Evolutionary conservation across 2,329 filamentous ascomycete genomes (phyloP), one percentile per base, ranked within the genome.

Genomic region (Zasmidium cellare): DNA sequence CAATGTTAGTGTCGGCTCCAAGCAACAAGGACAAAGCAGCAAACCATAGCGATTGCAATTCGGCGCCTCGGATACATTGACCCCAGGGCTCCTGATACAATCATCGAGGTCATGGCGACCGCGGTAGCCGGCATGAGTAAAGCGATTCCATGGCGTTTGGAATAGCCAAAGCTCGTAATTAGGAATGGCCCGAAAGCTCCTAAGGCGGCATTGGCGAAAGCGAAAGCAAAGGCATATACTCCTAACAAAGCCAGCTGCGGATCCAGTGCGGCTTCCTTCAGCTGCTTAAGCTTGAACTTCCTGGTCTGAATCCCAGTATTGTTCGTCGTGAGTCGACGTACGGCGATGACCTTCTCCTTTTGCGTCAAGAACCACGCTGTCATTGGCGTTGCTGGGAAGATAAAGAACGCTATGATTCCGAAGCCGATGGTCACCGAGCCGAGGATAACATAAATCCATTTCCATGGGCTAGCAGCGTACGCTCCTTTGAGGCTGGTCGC

Each of bases 371-470:
- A 41, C 35, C 35, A 53, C 3, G 35, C 50, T 3, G 20, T 38
- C 50, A 53, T 53, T 22, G 50, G 50, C 6, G 28, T 24, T 14
- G 28, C 24, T 18, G 57, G 53, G 16, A 59, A 51, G 19, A 46
- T 44, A 20, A 56, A 20, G 47, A 56, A 48, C 5, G 46, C 53
- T 11, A 59, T 23, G 9, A 56, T 16, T 22, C 57, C 57, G 2
- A 46, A 50, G 3, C 25, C 52, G 1, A 59, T 59, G 2, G 57
- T 54, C 24, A 53, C 51, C 2, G 44, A 28, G 9, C 57, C 57
- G 2, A 50, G 52, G 45, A 59, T 56, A 44, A 59, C 49, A 38
- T 51, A 60, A 14, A 60, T 51, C 55, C 55, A 60, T 22, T 51
- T 55, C 58, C 58, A 60, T 16, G 51, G 46, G 18, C 25, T 25